phyloP scores from a whole-genome alignment of 352 stramenopile genomes.

The Pythium apleroticum region DNA sequence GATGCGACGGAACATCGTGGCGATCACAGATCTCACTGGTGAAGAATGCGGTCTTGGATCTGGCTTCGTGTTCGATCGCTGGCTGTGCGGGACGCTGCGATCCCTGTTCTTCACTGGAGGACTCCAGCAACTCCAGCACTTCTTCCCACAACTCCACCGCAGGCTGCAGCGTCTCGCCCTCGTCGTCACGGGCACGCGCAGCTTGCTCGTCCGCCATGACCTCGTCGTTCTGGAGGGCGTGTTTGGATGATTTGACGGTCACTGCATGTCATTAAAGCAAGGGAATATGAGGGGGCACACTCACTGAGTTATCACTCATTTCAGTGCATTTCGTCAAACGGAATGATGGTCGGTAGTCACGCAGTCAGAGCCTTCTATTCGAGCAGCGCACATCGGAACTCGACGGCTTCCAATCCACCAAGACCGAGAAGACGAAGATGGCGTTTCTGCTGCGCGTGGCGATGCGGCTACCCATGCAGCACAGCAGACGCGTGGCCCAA shows the following conservation, averaged over 20 bases:
- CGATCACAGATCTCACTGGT: slow-evolving; percentile 35
- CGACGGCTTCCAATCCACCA: background rate
- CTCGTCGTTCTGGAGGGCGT: background rate
- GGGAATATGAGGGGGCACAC: background rate
- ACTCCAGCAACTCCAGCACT: background rate
- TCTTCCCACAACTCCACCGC: background rate
- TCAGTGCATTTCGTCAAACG: background rate
- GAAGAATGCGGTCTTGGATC: slow-evolving; percentile 23
- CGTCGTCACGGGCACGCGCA: background rate
- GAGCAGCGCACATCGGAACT: background rate
- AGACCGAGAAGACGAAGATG: background rate
- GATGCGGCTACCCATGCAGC: background rate
- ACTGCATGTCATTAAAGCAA: background rate
- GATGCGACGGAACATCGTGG: slow-evolving; percentile 31
- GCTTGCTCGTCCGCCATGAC: background rate
- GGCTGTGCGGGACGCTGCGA: background rate
- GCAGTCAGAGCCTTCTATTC: slow-evolving; percentile 5
- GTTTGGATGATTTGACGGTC: background rate
- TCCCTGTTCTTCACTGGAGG: background rate
- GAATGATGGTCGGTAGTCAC: slow-evolving; percentile 1
- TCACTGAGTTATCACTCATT: background rate
- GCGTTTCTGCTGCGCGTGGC: background rate
- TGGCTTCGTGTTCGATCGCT: background rate
- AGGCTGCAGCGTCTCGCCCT: background rate
- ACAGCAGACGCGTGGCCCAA: background rate